Conservation (phyloP, 768 basidiomycete genomes). For the Boletus subparvulus region DNA sequence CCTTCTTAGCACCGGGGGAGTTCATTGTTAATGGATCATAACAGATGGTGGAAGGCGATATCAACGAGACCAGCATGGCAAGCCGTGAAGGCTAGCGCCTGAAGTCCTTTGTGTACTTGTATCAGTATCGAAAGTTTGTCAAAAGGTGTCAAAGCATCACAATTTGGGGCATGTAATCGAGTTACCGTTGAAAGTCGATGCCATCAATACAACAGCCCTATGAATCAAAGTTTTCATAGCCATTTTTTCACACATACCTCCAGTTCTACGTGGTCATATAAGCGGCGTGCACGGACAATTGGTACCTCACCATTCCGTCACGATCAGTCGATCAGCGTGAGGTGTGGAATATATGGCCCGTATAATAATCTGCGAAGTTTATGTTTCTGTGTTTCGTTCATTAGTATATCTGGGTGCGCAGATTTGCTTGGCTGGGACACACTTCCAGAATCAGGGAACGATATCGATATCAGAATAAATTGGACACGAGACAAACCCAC, state of each 20-base stretch:
- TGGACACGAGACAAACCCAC: not conserved
- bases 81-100: constrained; percentile 41
- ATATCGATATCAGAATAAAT: not conserved
- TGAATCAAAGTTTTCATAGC: not conserved
- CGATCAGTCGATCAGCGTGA: not conserved
- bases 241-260: too few species aligned
- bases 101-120: not conserved
- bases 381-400: not conserved
- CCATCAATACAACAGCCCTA: not conserved
- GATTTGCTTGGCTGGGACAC: not conserved
- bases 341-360: not conserved
- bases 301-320: not conserved
- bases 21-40: not conserved
- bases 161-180: not conserved
- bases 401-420: not conserved
- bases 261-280: not conserved
- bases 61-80: constrained; percentile 47
- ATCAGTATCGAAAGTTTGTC: not conserved
- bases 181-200: not conserved
- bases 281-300: not conserved
- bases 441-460: not conserved
- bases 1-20: too few species aligned
- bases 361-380: not conserved
- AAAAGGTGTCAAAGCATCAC: not conserved
- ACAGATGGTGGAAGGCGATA: constrained; percentile 55